Evolutionary conservation across 1,284 basidiomycete genomes (phyloP).

Genomic region (Rhodotorula mucilaginosa): DNA sequence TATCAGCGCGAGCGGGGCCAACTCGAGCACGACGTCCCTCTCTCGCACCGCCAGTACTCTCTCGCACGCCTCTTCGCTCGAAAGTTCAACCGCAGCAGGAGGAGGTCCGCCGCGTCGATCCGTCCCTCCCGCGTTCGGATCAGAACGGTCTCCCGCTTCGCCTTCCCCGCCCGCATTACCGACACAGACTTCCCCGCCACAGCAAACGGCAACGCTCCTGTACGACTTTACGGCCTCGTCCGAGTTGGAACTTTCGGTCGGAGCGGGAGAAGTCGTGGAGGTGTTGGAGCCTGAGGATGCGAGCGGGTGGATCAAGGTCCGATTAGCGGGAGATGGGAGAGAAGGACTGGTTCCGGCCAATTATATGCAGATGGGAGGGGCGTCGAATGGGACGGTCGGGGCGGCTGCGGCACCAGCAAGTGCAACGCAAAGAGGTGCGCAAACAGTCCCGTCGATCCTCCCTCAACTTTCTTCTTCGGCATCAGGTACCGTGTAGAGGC

Average conservation of each 20-base stretch:
- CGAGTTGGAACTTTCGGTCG: background rate
- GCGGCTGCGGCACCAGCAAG: constrained; percentile 28
- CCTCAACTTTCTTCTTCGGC: constrained; percentile 24
- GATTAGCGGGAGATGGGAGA: constrained; percentile 55
- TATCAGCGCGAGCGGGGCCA: background rate
- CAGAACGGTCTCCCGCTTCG: background rate
- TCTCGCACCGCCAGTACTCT: constrained; percentile 1
- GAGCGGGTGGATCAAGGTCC: constrained; percentile 79
- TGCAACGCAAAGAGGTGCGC: constrained; percentile 54
- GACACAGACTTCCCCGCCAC: background rate
- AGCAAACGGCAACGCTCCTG: constrained; percentile 56
- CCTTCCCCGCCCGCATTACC: background rate
- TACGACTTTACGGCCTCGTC: constrained; percentile 58
- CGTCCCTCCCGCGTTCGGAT: constrained; percentile 13
- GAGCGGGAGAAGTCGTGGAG: constrained; percentile 57
- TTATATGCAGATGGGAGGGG: constrained; percentile 58
- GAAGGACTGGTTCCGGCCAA: constrained; percentile 74
- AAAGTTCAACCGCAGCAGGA: background rate
- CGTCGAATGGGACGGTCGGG: constrained; percentile 26
- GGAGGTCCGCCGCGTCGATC: constrained; percentile 13
- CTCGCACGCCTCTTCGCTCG: background rate
- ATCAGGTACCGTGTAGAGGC: too few relatives aligned
- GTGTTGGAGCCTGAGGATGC: constrained; percentile 74
- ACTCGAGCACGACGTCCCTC: constrained; percentile 1
- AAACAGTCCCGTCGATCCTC: too few relatives aligned